These are phyloP conservation scores for Fusarium sterilihyphosum DNA, from an alignment of 2,329 filamentous ascomycete genomes.

Conservation along the genomic window DNA sequence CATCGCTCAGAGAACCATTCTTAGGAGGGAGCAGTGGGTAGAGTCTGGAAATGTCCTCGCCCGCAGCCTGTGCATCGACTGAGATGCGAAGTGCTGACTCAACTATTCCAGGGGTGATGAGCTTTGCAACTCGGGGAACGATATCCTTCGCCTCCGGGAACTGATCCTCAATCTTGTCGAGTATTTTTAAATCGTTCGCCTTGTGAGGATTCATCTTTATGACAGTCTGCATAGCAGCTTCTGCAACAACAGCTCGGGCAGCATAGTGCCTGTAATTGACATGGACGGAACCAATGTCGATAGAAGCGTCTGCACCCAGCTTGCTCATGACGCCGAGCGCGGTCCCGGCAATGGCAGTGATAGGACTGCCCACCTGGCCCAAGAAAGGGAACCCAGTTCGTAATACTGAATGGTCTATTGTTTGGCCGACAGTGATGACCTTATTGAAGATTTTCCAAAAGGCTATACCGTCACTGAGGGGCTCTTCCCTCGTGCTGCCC, in stretches of 20 bases:
- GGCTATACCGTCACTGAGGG: not conserved
- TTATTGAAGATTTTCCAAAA: not conserved
- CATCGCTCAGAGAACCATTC: fast-evolving
- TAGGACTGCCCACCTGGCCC: not conserved
- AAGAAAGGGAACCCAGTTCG: not conserved
- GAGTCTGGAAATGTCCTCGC: fast-evolving
- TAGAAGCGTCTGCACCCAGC: not conserved
- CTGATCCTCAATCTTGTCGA: not conserved
- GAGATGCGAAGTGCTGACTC: not conserved
- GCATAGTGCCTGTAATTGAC: not conserved
- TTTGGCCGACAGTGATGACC: not conserved
- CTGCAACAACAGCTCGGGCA: not conserved
- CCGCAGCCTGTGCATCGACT: not conserved
- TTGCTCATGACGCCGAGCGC: not conserved
- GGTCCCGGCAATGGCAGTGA: not conserved
- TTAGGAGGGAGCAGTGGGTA: not conserved
- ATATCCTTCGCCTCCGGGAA: not conserved
- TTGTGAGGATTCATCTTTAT: not conserved
- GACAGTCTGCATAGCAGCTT: not conserved
- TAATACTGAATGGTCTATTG: not conserved
- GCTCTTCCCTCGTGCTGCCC: not conserved
- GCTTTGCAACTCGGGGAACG: not conserved
- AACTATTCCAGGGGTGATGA: fast-evolving
- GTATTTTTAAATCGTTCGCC: not conserved
- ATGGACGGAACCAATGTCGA: not conserved